These are phyloP conservation scores for Aspergillus brasiliensis DNA, from an alignment of 2,329 filamentous ascomycete species.

Conservation along the genomic window DNA sequence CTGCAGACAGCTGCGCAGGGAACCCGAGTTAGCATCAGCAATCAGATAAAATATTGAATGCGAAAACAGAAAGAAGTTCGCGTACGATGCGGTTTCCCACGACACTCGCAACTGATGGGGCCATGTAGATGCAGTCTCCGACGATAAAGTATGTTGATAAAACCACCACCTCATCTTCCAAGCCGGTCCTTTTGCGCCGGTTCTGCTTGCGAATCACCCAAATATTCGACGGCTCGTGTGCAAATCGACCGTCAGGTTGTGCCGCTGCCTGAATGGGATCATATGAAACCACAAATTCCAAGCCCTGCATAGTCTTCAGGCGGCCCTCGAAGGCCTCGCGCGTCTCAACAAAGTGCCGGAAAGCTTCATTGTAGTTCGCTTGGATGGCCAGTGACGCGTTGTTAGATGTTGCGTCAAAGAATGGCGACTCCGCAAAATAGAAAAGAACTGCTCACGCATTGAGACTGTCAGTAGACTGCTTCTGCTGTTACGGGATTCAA, in stretches of 20 bases:
- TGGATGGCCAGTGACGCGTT: constrained; percentile 60
- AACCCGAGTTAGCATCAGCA: background rate
- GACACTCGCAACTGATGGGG: constrained; percentile 62
- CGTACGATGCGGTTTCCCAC: constrained; percentile 57
- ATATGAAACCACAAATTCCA: constrained; percentile 62
- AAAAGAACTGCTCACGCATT: constrained; percentile 52
- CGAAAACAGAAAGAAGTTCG: constrained; percentile 4
- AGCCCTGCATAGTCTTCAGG: constrained; percentile 56
- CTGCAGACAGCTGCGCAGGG: constrained; percentile 53
- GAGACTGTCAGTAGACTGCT: background rate
- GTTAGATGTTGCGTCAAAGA: constrained; percentile 63
- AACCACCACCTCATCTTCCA: constrained; percentile 54
- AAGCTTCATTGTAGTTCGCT: constrained; percentile 51
- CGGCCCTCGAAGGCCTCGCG: constrained; percentile 59
- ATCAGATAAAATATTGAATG: background rate
- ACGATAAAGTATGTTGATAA: constrained; percentile 63
- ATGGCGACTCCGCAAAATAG: constrained; percentile 65
- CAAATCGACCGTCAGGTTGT: constrained; percentile 42
- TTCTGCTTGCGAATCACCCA: constrained; percentile 65
- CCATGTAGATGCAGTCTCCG: constrained; percentile 63
- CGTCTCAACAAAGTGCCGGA: constrained; percentile 55
- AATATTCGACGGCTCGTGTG: constrained; percentile 52
- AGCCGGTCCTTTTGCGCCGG: constrained; percentile 46
- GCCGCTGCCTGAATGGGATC: constrained; percentile 56
- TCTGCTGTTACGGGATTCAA: background rate